phyloP scores from a whole-genome alignment of 805 yeast species.

The Cephaloascus albidus region DNA sequence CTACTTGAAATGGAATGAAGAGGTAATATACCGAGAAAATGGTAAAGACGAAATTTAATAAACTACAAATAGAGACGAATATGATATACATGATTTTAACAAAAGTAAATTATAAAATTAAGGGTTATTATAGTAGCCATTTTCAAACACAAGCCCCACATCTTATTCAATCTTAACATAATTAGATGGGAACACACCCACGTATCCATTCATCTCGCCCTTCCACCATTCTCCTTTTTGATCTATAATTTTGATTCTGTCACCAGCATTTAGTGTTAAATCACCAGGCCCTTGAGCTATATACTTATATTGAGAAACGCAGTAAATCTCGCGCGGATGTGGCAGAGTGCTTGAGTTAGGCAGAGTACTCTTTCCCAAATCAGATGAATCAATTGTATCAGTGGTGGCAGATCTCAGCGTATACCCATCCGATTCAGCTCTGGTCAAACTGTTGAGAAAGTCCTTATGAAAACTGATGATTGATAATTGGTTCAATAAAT shows the following conservation, averaged over 20 bases:
- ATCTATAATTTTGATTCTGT: constrained; percentile 26
- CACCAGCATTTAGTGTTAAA: constrained; percentile 32
- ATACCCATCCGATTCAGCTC: too few species aligned
- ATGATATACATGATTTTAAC: too few species aligned
- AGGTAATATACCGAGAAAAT: too few species aligned
- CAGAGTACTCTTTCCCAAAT: background rate
- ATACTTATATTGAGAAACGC: constrained; percentile 32
- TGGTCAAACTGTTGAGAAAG: constrained; percentile 8
- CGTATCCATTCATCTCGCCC: constrained; percentile 18
- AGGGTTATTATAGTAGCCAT: too few species aligned
- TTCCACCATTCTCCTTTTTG: constrained; percentile 25
- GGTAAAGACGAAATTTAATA: too few species aligned
- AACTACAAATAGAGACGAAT: too few species aligned
- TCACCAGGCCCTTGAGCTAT: constrained; percentile 28
- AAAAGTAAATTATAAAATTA: too few species aligned
- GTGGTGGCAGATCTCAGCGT: background rate
- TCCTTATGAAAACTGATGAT: constrained; percentile 15
- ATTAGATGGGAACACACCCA: constrained; percentile 24
- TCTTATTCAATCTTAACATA: constrained; percentile 12
- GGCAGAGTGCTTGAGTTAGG: too few species aligned
- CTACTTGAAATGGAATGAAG: constrained; percentile 2
- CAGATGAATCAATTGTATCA: constrained; percentile 1
- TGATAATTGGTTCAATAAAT: constrained; percentile 9
- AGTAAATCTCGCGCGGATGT: constrained; percentile 9
- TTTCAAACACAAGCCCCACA: too few species aligned